These are phyloP conservation scores for Saccharomyces hybrid DNA, from an alignment of 1,139 yeast genomes.

Conservation along the genomic window DNA sequence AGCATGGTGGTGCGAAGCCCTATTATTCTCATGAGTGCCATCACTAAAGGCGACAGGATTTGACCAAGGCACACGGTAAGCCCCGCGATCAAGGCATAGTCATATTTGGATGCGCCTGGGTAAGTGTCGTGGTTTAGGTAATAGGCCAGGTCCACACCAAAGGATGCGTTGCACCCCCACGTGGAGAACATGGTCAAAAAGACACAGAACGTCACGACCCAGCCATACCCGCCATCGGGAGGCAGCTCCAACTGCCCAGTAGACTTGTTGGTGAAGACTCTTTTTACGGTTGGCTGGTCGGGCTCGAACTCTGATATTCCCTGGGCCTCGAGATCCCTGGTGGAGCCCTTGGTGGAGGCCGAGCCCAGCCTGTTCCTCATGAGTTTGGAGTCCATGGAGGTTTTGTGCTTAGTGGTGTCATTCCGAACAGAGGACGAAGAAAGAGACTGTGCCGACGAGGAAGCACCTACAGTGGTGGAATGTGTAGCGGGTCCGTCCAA, in stretches of 20 bases:
- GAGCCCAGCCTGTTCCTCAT: background rate
- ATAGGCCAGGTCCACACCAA: constrained; percentile 57
- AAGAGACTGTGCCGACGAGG: background rate
- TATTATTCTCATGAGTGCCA: constrained; percentile 33
- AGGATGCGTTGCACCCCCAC: constrained; percentile 71
- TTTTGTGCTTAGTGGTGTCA: background rate
- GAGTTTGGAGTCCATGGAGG: constrained; percentile 1
- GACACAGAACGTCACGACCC: constrained; percentile 56
- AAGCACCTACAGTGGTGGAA: background rate
- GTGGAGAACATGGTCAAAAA: constrained; percentile 48
- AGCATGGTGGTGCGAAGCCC: constrained; percentile 37
- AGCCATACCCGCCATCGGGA: constrained; percentile 64
- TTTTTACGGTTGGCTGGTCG: constrained; percentile 19
- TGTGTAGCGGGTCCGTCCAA: background rate
- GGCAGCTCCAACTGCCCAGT: constrained; percentile 37
- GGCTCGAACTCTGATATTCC: background rate
- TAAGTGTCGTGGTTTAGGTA: constrained; percentile 44
- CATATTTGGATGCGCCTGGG: constrained; percentile 49
- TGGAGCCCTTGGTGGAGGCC: constrained; percentile 5
- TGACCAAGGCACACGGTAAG: constrained; percentile 54
- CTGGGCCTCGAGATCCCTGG: constrained; percentile 9
- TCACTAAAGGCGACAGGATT: constrained; percentile 46
- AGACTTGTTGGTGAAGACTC: constrained; percentile 30
- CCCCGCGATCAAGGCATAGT: constrained; percentile 67
- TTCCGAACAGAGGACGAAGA: background rate